Evolutionary conservation across 2,329 filamentous ascomycete species (phyloP), one percentile per base, ranked within the genome.

Genomic region (Colletotrichum liaoningense): DNA sequence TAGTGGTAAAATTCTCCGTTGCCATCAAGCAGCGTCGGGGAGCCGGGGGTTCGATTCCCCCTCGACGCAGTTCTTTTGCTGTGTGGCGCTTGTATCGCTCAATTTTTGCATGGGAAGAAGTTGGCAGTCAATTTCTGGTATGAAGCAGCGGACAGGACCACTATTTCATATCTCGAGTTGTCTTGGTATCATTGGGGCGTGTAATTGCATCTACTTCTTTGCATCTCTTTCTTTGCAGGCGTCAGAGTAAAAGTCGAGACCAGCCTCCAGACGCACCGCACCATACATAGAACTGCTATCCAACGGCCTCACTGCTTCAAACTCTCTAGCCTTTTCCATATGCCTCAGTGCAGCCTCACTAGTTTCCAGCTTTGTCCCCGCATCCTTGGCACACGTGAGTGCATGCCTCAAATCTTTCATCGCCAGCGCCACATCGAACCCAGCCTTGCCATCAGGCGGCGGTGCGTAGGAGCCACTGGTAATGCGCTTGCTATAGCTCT

Each of bases 381-480:
- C 54, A 8, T 70, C 55, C 6, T 59, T 66, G 30, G 67, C 67
- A 33, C 55, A 66, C 11, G 33, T 66, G 14, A 70, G n/a, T 16
- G 62, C 67, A 49, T 66, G 67, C 42, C 42, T 66, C 22, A 66
- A 30, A n/a, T 70, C 67, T 22, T 69, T 69, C 62, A 65, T 70
- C 12, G 67, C 67, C 0, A 70, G 42, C 54, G 62, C 67, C 12
- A 66, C 67, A 19, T 70, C 62, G 5, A 70, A 66, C 2, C 67
- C 62, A 5, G 67, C 62, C 42, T 70, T 70, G 4, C 38, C 42
- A 33, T 66, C 54, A 8, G 67, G 72, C 1, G 81, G 77, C 0
- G 79, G 79, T 0, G 80, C 73, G 26, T 80, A 80, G 1, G 70
- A 72, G 0, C 80, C 79, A 8, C 77, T 75, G 0, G 79, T 81